Conservation (phyloP, 2,329 filamentous ascomycete genomes). For the Akanthomyces dipterigenus region DNA sequence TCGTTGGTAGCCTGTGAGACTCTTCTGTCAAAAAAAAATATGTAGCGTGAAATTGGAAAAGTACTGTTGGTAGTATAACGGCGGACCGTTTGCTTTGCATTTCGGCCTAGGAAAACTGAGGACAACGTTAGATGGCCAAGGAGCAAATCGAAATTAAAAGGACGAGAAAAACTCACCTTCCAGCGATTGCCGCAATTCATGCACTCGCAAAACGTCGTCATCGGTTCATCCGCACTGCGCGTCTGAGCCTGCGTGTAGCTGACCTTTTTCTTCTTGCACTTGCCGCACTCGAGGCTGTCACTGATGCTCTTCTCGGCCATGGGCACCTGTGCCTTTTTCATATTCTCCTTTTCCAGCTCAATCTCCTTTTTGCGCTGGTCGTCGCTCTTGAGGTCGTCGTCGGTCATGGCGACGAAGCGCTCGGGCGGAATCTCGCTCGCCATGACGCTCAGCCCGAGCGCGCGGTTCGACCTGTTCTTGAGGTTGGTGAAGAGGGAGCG, state of each 20-base stretch:
- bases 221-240: constrained; percentile 87
- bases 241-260: constrained; percentile 97
- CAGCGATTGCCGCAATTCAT: constrained; percentile 63
- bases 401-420: constrained; percentile 77
- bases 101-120: not conserved
- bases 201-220: constrained; percentile 71
- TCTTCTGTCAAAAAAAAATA: not conserved
- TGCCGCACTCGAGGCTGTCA: constrained; percentile 79
- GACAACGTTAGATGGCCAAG: not conserved
- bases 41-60: constrained; percentile 13
- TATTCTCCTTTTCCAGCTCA: constrained; percentile 80
- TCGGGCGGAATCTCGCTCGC: constrained; percentile 64
- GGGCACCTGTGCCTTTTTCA: constrained; percentile 94
- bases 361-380: constrained; percentile 71
- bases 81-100: not conserved
- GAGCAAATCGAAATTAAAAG: too few relatives aligned
- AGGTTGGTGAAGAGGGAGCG: constrained; percentile 91
- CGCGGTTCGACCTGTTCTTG: constrained; percentile 82
- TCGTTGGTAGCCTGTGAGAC: not conserved
- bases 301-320: constrained; percentile 87
- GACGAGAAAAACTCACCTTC: constrained; percentile 50
- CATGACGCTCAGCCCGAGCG: constrained; percentile 70
- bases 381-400: constrained; percentile 84
- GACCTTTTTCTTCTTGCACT: constrained; percentile 89
- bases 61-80: not conserved